phyloP scores from a whole-genome alignment of 331 rosid genomes.

The Quercus lobata region DNA sequence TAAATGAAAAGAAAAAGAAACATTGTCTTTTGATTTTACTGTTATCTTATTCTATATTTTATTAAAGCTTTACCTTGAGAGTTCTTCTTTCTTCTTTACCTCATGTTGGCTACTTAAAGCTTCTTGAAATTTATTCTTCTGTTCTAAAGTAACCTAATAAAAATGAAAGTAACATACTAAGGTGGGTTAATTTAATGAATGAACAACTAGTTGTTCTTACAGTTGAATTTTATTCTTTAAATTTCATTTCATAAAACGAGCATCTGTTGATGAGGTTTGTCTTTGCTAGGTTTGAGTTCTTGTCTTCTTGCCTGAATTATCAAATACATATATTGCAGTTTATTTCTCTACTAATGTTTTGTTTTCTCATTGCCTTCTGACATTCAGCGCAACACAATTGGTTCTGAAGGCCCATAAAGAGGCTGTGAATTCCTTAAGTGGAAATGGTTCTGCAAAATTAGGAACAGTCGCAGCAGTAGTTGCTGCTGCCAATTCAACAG shows the following conservation, averaged over 20 bases:
- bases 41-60: background rate
- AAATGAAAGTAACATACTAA: background rate
- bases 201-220: background rate
- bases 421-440: conserved; percentile 95
- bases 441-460: conserved; percentile 83
- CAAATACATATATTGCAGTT: background rate
- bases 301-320: background rate
- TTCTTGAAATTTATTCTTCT: background rate
- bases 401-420: conserved; percentile 97
- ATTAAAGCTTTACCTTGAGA: background rate
- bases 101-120: background rate
- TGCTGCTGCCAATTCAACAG: conserved; percentile 97
- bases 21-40: background rate
- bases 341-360: conserved; percentile 12
- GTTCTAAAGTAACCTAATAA: background rate
- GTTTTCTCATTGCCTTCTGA: conserved; percentile 16
- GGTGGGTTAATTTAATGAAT: background rate
- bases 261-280: background rate
- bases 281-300: background rate
- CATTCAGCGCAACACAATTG: conserved; percentile 82
- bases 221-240: background rate
- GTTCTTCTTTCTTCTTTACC: background rate
- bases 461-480: conserved; percentile 98
- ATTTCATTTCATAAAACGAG: background rate
- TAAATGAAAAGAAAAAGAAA: no score